These are phyloP conservation scores for Talaromyces sp. DNA, from an alignment of 2,329 filamentous ascomycete genomes.

Conservation along the genomic window DNA sequence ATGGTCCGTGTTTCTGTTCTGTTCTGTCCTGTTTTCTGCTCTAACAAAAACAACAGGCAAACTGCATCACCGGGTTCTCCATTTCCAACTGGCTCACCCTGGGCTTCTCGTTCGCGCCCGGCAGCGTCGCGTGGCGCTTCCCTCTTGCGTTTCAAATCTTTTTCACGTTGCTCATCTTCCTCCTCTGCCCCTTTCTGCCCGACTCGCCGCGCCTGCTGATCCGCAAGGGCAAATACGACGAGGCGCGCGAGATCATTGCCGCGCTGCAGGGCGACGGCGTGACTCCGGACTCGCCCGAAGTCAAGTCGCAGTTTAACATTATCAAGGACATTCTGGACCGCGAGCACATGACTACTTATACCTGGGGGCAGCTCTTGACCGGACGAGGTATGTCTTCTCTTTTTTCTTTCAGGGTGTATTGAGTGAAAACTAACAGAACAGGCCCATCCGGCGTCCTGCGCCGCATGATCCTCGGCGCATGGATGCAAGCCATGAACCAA, in stretches of 20 bases:
- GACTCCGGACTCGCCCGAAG: slow-evolving; percentile 1
- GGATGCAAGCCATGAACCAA: slow-evolving; percentile 35
- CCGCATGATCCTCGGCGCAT: slow-evolving; percentile 42
- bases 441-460: slow-evolving; percentile 36
- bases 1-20: slow-evolving; percentile 13
- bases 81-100: slow-evolving; percentile 46
- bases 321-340: slow-evolving; percentile 37
- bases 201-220: slow-evolving; percentile 43
- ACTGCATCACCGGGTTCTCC: slow-evolving; percentile 44
- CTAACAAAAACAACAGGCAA: slow-evolving; percentile 33
- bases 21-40: slow-evolving; percentile 13
- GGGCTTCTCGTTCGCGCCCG: slow-evolving; percentile 26
- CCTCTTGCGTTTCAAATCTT: slow-evolving; percentile 40
- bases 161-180: slow-evolving; percentile 36
- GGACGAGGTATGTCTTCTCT: slow-evolving; percentile 24
- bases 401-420: neutral
- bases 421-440: neutral
- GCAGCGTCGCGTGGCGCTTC: slow-evolving; percentile 36
- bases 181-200: slow-evolving; percentile 34
- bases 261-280: slow-evolving; percentile 5
- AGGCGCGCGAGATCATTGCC: slow-evolving; percentile 30
- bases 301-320: slow-evolving; percentile 13
- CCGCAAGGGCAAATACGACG: slow-evolving; percentile 33
- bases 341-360: slow-evolving; percentile 41
- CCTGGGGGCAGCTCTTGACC: slow-evolving; percentile 40